Base-by-base conservation (phyloP, 441 rosid species). In the Croton setiger region DNA sequence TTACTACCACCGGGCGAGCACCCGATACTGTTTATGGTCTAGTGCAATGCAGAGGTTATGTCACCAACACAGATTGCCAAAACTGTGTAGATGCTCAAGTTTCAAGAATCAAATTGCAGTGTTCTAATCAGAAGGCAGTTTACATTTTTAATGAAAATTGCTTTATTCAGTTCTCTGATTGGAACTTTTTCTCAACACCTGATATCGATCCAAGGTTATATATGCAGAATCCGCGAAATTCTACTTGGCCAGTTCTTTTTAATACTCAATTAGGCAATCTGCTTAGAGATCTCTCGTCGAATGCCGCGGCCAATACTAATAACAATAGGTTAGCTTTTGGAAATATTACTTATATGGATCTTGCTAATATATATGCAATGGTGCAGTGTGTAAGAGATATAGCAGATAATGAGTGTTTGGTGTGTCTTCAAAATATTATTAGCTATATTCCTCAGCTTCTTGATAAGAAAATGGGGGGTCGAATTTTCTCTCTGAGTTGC, bases 381-480 rank as follows among this genome's bases (percentile, higher is more conserved):
- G 77, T 55, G 14, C 79, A 78, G 60, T 80, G 86, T 65, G 74
- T 69, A 12, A 64, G 67, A 63, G 72, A 68, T 37, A 51, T 82
- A 27, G 12, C 43, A 21, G 80, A 56, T 44, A 56, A 61, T 51
- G 63, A 56, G 13, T 80, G 84, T 65, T 68, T 20, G 12, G 13
- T 18, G 45, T 80, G 86, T 55, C 73, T 82, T 51, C 72, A 57
- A 60, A 31, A 44, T 2, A 70, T 76, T 55, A 27, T 64, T 41
- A 15, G 33, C 11, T 15, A 5, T 55, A 61, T 73, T 69, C 66
- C 72, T 13, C 21, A 20, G 11, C 51, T 51, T 41, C 63, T 73
- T 44, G 17, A 18, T 20, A 36, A 54, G 41, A 59, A 51, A 37
- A 7, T 17, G 12, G 82, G 72, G 31, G 71, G 70, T 60, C 61